These are phyloP conservation scores for Eucalyptus dawsonii DNA, from an alignment of 345 rosid species.

Conservation along the genomic window DNA sequence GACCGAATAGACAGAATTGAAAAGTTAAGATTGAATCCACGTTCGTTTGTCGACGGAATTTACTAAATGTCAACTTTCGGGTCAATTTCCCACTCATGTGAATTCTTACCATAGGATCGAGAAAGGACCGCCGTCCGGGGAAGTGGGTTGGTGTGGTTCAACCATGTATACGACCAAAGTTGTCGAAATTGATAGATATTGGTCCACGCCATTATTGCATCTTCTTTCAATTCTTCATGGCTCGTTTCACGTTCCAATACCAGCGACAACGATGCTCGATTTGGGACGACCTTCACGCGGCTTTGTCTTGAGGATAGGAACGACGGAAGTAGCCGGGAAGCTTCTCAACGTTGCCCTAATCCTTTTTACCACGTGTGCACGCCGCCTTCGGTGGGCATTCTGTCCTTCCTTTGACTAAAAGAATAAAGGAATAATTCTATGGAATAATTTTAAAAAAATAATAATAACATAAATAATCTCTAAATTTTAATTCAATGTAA, in stretches of 20 bases:
- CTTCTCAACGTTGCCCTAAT: background rate
- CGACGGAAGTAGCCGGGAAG: background rate
- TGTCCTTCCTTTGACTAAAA: background rate
- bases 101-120: background rate
- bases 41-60: accelerated
- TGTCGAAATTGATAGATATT: background rate
- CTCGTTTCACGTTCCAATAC: background rate
- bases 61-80: background rate
- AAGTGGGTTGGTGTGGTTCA: background rate
- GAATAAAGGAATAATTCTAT: background rate
- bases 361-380: background rate
- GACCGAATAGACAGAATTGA: accelerated
- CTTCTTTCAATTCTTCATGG: background rate
- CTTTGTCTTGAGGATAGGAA: background rate
- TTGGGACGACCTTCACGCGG: background rate
- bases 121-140: background rate
- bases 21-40: background rate
- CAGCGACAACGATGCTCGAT: background rate
- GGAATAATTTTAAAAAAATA: accelerated
- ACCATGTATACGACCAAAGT: background rate
- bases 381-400: background rate
- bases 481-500: accelerated
- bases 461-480: accelerated
- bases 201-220: background rate
- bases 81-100: background rate